Conservation (phyloP, 257 asterid genomes). For the Salvia hispanica region DNA sequence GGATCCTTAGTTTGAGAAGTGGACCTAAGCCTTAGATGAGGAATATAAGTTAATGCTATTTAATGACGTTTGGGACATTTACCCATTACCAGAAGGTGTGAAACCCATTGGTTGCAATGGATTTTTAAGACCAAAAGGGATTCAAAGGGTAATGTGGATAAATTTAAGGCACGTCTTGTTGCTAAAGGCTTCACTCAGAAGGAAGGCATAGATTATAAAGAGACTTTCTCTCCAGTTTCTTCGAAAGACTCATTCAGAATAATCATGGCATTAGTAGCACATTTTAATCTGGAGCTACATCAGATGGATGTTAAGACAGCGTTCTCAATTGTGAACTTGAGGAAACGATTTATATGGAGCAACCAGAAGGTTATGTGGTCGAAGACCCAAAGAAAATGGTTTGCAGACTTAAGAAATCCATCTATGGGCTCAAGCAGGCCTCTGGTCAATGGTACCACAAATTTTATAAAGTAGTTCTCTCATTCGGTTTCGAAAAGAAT, state of each 20-base stretch:
- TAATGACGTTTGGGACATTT: no score
- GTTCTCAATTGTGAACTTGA: neutral
- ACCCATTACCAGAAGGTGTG: neutral
- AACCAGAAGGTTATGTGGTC: no score
- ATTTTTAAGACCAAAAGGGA: constrained; percentile 2
- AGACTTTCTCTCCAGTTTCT: neutral
- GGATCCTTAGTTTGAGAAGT: neutral
- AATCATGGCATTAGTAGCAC: neutral
- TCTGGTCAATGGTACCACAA: no score
- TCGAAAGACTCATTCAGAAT: neutral
- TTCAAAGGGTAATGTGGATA: neutral
- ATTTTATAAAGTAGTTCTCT: no score
- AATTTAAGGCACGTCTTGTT: constrained; percentile 4
- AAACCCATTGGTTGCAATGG: constrained; percentile 1
- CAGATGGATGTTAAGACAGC: neutral
- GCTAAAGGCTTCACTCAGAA: neutral
- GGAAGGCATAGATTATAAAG: neutral
- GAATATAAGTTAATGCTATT: neutral
- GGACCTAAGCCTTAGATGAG: neutral
- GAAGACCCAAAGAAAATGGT: no score
- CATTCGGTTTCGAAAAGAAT: no score
- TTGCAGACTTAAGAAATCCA: no score
- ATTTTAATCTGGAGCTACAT: neutral
- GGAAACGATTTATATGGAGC: no score
- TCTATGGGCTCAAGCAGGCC: no score